phyloP scores from a whole-genome alignment of 441 rosid species.

The Brassica hybrid region DNA sequence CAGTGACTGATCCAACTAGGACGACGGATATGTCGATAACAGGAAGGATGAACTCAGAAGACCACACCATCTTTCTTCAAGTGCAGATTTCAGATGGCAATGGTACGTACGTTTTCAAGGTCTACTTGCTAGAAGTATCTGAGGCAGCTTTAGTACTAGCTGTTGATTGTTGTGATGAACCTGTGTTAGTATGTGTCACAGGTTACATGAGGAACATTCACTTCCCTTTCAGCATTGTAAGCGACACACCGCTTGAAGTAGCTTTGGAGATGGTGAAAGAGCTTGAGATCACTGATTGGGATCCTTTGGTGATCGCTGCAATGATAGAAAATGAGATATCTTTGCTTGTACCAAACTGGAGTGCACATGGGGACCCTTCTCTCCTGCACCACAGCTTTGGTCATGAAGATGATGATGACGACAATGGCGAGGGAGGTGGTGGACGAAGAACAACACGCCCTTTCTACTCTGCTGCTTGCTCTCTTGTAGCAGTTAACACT shows the following conservation, averaged over 20 bases:
- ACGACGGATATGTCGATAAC: constrained; percentile 78
- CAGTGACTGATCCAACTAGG: constrained; percentile 51
- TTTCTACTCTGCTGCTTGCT: constrained; percentile 57
- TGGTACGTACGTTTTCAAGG: constrained; percentile 57
- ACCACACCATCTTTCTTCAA: constrained; percentile 80
- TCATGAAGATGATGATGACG: constrained; percentile 45
- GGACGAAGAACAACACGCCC: constrained; percentile 43
- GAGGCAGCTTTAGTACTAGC: neutral
- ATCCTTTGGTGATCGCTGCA: constrained; percentile 71
- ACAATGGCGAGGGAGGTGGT: constrained; percentile 9
- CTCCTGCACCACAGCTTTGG: constrained; percentile 50
- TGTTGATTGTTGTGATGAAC: constrained; percentile 13
- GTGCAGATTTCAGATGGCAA: constrained; percentile 76
- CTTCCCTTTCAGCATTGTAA: constrained; percentile 74
- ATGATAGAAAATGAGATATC: constrained; percentile 85
- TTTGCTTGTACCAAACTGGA: constrained; percentile 71
- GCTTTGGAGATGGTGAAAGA: constrained; percentile 90
- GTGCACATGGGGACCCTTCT: constrained; percentile 34
- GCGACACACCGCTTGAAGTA: constrained; percentile 78
- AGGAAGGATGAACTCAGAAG: constrained; percentile 76
- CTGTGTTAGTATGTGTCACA: constrained; percentile 37
- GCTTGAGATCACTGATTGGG: constrained; percentile 78
- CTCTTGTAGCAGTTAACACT: constrained; percentile 33
- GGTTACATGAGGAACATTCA: constrained; percentile 79
- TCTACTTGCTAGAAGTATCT: no score